Evolutionary conservation across 805 yeast genomes (phyloP), one percentile per base, ranked within the genome.

Genomic region (Clavispora phyllophila): DNA sequence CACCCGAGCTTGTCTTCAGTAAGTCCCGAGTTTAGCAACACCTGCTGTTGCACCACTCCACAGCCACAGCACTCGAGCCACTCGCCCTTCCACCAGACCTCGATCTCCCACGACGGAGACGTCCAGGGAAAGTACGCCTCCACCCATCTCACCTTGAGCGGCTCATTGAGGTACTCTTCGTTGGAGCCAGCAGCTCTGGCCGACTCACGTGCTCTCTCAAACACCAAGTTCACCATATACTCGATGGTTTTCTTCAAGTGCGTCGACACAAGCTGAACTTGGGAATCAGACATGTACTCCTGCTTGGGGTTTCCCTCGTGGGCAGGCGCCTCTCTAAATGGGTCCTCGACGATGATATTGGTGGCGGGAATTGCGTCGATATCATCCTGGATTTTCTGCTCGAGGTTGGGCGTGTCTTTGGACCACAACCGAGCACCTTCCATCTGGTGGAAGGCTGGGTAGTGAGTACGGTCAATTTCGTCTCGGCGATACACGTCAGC

Each of bases 121-220:
- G 99, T 93, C 97, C 98, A 93, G 3, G 99, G 99, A 69, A 93
- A 93, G 56, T 82, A 87, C 0, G 93, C 95, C 56, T 87, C 95
- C 26, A 89, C 84, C 99, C 99, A 93, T 53, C 98, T 75, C 15
- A 90, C 86, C 57, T 78, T 82, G 47, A 93, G 72, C 6, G 96
- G 96, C 52, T 82, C 84, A 45, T 79, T 74, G 48, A 82, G 62
- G 51, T 81, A 83, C 5, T 75, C 79, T 27, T 70, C 75, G 1
- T 70, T 63, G 1, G 79, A 70, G 0, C 89, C 89, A 0, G 84
- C 80, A 17, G 69, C 53, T 44, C 73, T 68, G 5, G 87, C 85
- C 1, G 84, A 75, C 39, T 68, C 72, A 42, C 76, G 75, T 13
- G 91, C 91, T 40, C 76, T 76, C 49, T 80, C 79, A 65, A 91